Conservation (phyloP, 1,284 basidiomycete genomes). For the Schizophyllum commune region DNA sequence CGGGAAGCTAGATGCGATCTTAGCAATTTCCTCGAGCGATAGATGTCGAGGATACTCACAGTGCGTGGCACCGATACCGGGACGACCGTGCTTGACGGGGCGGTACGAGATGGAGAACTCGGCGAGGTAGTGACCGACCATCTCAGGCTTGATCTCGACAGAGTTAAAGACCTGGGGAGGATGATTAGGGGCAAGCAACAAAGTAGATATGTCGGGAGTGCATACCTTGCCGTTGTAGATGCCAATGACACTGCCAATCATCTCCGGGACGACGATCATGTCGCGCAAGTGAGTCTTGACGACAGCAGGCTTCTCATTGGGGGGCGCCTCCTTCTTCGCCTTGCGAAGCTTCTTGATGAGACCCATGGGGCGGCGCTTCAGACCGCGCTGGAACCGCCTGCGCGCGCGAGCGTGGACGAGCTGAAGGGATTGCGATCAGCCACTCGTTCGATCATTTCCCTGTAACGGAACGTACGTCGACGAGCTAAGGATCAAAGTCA, state of each 20-base stretch:
- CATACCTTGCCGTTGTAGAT: conserved; percentile 96
- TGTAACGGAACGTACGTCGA: conserved; percentile 48
- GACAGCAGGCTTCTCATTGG: conserved; percentile 97
- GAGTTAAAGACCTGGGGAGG: conserved; percentile 78
- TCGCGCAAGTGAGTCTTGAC: conserved; percentile 99
- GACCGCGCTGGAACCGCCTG: conserved; percentile 96
- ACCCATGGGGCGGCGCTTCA: conserved; percentile 98
- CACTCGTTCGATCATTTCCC: conserved; percentile 6
- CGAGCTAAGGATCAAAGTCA: conserved; percentile 42
- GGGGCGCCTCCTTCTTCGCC: conserved; percentile 97
- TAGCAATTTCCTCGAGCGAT: conserved; percentile 6
- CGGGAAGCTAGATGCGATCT: conserved; percentile 51
- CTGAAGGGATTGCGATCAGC: conserved; percentile 33
- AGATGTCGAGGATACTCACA: conserved; percentile 28
- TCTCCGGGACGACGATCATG: conserved; percentile 99
- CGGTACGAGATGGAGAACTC: conserved; percentile 95
- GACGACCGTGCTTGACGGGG: conserved; percentile 99
- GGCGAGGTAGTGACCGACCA: conserved; percentile 98
- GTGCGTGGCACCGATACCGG: conserved; percentile 96
- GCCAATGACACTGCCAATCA: conserved; percentile 96
- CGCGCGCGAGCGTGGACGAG: conserved; percentile 98
- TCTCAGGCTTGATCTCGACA: conserved; percentile 99
- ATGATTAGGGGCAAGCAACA: conserved; percentile 1
- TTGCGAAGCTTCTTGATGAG: conserved; percentile 99
- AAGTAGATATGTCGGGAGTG: background rate